phyloP scores from a whole-genome alignment of 169 alveolate genomes.

The Neospora caninum region DNA sequence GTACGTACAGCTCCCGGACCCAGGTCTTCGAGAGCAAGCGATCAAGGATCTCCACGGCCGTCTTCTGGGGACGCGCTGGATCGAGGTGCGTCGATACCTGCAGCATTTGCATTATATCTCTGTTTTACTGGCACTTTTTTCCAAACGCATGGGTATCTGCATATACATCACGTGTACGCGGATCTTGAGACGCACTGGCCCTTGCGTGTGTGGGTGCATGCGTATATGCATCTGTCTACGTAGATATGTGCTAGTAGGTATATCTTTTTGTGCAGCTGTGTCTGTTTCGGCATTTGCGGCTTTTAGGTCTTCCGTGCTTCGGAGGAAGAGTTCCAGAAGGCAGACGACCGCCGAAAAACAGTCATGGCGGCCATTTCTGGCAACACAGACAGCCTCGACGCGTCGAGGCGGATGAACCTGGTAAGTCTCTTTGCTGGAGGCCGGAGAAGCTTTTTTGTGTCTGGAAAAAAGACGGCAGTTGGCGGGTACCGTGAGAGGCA shows the following conservation, averaged over 20 bases:
- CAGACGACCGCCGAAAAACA: constrained; percentile 53
- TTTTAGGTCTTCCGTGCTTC: constrained; percentile 63
- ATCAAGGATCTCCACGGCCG: constrained; percentile 72
- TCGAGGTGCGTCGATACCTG: constrained; percentile 65
- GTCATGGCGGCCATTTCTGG: neutral
- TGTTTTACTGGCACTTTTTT: too few species aligned
- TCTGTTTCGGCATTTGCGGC: neutral
- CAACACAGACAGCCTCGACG: neutral
- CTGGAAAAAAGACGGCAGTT: neutral
- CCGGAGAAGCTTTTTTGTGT: too few species aligned
- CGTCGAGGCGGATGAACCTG: constrained; percentile 38
- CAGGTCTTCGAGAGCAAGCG: constrained; percentile 66
- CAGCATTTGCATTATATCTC: too few species aligned
- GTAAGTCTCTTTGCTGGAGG: constrained; percentile 31
- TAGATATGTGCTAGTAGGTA: too few species aligned
- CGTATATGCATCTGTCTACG: too few species aligned
- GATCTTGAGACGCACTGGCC: too few species aligned
- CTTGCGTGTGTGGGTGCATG: too few species aligned
- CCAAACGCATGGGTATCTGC: too few species aligned
- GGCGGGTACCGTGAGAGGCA: too few species aligned
- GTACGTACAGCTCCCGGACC: constrained; percentile 73
- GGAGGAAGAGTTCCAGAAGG: constrained; percentile 60
- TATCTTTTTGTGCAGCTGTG: too few species aligned
- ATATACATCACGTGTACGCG: too few species aligned
- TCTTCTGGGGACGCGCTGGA: constrained; percentile 78